Evolutionary conservation across 805 yeast genomes (phyloP), one percentile per base, ranked within the genome.

Genomic region (Metschnikowia orientalis): DNA sequence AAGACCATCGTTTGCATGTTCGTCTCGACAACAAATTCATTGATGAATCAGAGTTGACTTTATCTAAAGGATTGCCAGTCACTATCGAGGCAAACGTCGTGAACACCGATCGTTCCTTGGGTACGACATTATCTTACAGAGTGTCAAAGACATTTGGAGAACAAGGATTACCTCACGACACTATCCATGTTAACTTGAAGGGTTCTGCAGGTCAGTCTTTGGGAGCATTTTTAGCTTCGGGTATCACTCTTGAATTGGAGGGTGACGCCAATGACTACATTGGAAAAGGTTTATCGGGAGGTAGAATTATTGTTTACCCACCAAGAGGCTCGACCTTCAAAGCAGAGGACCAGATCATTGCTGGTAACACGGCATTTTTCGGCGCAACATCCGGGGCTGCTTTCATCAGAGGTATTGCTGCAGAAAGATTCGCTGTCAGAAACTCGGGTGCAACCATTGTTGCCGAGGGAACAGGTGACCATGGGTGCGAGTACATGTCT

Each of bases 401-500:
- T 6, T 90, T 85, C 63, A 81, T 90, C 61, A 75, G 95, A 47
- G 98, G 98, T 73, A 79, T 89, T 61, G 97, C 96, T 24, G 97
- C 98, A 44, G 98, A 90, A 71, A 80, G 98, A 63, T 90, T 90
- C 60, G 95, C 95, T 12, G 98, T 90, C 39, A 84, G 98, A 71
- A 90, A 90, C 75, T 92, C 97, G 18, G 98, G 98, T 62, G 97
- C 97, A 26, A 82, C 82, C 35, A 92, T 95, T 44, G 97, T 92
- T 42, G 88, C 87, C 46, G 98, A 90, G 64, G 96, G 95, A 55
- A 81, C 85, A 44, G 98, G 98, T 69, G 96, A 90, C 61, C 97
- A 90, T 60, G 98, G 98, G 32, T 90, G 97, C 68, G 98, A 90
- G 67, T 90, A 90, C 67, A 90, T 90, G 98, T 89, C 97, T 49